Evolutionary conservation across 2,329 filamentous ascomycete species (phyloP), one percentile per base, ranked within the genome.

Genomic region (Ramularia collo-cygni): DNA sequence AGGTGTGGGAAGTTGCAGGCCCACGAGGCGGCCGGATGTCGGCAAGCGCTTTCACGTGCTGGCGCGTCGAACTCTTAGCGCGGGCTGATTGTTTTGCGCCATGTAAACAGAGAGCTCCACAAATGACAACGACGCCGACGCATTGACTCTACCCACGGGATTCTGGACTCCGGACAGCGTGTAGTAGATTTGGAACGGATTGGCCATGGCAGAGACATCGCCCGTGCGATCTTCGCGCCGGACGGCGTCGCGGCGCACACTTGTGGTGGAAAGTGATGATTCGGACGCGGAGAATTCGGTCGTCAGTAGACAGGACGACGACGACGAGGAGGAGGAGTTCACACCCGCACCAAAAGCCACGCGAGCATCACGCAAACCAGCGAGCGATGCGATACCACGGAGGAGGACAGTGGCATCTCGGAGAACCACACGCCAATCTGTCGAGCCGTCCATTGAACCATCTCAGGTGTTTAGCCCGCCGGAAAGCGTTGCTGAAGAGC

Each of bases 271-370:
- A 50, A 87, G 78, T 16, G 86, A 90, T 29, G 46, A 44, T 17
- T 60, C 56, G 8, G 57, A 59, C 32, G 38, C 54, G 43, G 84
- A 87, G 41, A 72, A 28, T 69, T 76, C 53, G 69, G 74, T 47
- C 71, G 76, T 48, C 42, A 52, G 44, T 21, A 40, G 37, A 28
- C 72, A 76, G 44, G 69, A 77, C 24, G 71, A 76, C 12, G 74
- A 71, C 18, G 71, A 82, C 18, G 76, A 83, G 35, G 83, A 85
- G 48, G 83, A 89, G 35, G 85, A 94, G 35, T 92, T 88, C 56
- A 83, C 83, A 31, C 87, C 87, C 2, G 83, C 82, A 34, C 75
- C 82, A 40, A 74, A 73, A 43, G 71, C 68, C 33, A 76, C 71
- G 21, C 70, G 74, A 48, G 75, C 80, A 45, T 70, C 75, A 38